Base-by-base conservation (phyloP, 768 basidiomycete species). In the Arthromyces matolae region DNA sequence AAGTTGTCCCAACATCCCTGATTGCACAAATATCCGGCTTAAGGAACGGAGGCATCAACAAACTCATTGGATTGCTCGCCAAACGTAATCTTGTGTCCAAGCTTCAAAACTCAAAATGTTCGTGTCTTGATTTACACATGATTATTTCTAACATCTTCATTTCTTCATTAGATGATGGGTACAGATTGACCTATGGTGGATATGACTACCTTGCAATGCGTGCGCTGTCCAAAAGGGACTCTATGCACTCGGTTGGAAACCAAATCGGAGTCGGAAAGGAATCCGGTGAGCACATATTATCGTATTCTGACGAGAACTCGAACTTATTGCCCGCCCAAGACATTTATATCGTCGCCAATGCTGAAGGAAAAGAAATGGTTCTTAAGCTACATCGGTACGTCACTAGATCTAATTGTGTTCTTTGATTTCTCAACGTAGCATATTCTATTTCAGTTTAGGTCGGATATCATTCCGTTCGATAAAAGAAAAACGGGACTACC, bases 181-280 rank as follows among this genome's bases (percentile, higher is more conserved):
- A 95, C 65, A 80, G 96, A 34, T 64, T 99, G 54, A 98, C 96
- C 4, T 99, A 99, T 62, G 96, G 96, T 28, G 96, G 96, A n/a
- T 93, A 96, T 54, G 96, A 99, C 59, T 98, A 84, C 64, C 77
- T 99, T 20, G 92, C 96, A 19, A 89, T 98, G 76, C 80, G 93
- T 27, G 88, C 96, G 3, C 72, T 98, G 64, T 93, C 90, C 1
- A 93, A 93, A 64, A 72, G 95, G 45, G 90, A 92, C 47, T 81
- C 89, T 0, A 78, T 99, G 69, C 72, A 86, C 56, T 90, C 91
- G 19, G 91, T 99, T 25, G 96, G 96, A 18, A 96, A 96, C 62
- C 92, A 96, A 71, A 94, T 99, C 59, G 96, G 96, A 24, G 94
- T 96, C 23, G 96, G 96, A 12, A 99, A 99, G 69, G 96, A 99